Base-by-base conservation (phyloP, 768 basidiomycete species). In the Hebeloma cylindrosporum region DNA sequence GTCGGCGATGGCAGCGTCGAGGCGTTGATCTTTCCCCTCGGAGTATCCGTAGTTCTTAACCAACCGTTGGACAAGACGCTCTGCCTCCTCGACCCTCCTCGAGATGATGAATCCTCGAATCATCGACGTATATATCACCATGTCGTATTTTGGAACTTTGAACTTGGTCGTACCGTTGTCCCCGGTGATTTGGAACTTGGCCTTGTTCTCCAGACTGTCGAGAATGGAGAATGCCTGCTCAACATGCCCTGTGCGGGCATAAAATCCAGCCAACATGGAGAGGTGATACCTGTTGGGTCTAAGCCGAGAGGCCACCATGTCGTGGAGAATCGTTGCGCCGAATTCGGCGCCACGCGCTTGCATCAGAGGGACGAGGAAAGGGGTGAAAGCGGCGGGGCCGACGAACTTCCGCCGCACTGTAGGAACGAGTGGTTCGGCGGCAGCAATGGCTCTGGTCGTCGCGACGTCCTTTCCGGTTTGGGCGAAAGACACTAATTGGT, bases 231-330 rank as follows among this genome's bases (percentile, higher is more conserved):
- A 55, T 7, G 75, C 72, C 7, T 61, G 54, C 1, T 7, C 10
- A 0, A 61, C 52, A 27, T 75, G 63, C 1, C 71, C 74, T 11
- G 43, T 39, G 11, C 64, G 59, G 10, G 77, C 76, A 51, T 73
- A 81, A 8, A 60, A 62, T 2, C 73, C 69, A 0, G 73, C 74
- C 23, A 80, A 54, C 22, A 74, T 69, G n/a, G 76, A 75, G 54
- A 74, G 74, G 27, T 78, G 73, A n/a, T 73, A 59, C 5, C 70
- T 53, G 17, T 61, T 61, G 0, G 82, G 82, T 4, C 54, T 40
- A 21, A 85, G 49, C 3, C 73, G 74, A 0, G 74, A 54, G 5
- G 53, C 39, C 3, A 67, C 34, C 79, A 86, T 83, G 54, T 85
- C 80, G n/a, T 50, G 51, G 28, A 85, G 39, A 14, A 83, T 65